Evolutionary conservation across 305 asterid genomes (phyloP), one percentile per base, ranked within the genome.

Genomic region (Plantago lanceolata): DNA sequence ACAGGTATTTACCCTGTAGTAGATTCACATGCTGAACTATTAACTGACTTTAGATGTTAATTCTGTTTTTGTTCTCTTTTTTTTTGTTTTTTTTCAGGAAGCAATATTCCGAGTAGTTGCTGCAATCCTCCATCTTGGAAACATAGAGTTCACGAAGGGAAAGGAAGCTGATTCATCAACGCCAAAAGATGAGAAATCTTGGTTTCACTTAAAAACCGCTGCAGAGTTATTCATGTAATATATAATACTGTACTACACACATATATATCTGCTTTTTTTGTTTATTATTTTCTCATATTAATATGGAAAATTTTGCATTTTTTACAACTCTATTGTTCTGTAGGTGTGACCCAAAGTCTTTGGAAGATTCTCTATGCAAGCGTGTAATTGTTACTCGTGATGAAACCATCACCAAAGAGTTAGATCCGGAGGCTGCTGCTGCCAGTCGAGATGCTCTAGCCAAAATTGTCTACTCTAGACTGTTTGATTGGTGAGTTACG

Each of bases 311-410:
- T 50, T 69, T 52, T 64, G 37, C 44, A 59, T 40, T 40, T 11
- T 12, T 40, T 11, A 62, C 19, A 66, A 51, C 57, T 49, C 68
- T 43, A 47, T 21, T 63, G 18, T 71, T 65, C 66, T 76, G 68
- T 67, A 94, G 99, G 99, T 94, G 99, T 81, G 95, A 90, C 56
- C 77, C 69, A 21, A 86, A 90, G 84, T 84, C 96, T 67, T 82
- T 94, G 68, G 97, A 90, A 85, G 96, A 90, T 70, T 82, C 96
- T 48, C 95, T 94, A 26, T 94, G 99, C 85, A 85, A 81, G 75
- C 96, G 96, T 18, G 84, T 86, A 61, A 94, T 94, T 64, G 95
- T 87, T 75, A 94, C 99, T 73, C 96, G 97, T 73, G 99, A 94
- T 63, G 97, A 94, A 75, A 83, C 95, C 61, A 88, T 94, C 68